Percentiles rank a stretch among this genome's conserved stretches.
These are phyloP conservation scores for Tuctoria greenei DNA, from an alignment of 176 grass and related monocot species.

Conservation along the genomic window DNA sequence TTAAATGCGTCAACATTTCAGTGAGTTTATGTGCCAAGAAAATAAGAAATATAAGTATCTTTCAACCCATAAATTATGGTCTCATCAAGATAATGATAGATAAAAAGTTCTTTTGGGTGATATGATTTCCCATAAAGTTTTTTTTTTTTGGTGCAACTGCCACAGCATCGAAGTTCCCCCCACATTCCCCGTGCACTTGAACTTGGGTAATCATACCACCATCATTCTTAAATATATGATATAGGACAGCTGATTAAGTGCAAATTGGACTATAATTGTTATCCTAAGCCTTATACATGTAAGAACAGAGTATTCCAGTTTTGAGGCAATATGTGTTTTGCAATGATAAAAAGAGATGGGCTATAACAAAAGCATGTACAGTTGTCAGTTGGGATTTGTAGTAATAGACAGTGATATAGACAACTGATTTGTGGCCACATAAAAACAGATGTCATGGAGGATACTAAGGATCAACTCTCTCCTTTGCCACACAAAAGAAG, in stretches of 20 bases:
- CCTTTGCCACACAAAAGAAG: background rate
- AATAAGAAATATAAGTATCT: background rate
- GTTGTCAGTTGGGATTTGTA: background rate
- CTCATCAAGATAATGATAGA: background rate
- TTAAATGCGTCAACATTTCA: background rate
- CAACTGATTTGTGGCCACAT: background rate
- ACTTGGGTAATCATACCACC: background rate
- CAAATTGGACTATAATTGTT: too few relatives aligned
- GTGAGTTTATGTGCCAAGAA: background rate
- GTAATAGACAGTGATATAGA: conserved; percentile 14
- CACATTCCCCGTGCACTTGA: background rate
- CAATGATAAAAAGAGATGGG: conserved; percentile 4
- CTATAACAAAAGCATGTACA: background rate
- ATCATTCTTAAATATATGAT: background rate
- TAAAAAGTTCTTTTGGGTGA: too few relatives aligned
- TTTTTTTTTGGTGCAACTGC: background rate
- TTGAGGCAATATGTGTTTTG: background rate
- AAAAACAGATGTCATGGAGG: background rate
- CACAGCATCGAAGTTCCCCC: background rate
- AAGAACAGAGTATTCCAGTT: background rate
- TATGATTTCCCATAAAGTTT: too few relatives aligned
- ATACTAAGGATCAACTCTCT: background rate
- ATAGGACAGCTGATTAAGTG: too few relatives aligned
- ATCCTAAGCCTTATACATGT: too few relatives aligned
- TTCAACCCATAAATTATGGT: background rate